Evolutionary conservation across 2,329 filamentous ascomycete genomes (phyloP).

Genomic region (Boeremia lycopersici): DNA sequence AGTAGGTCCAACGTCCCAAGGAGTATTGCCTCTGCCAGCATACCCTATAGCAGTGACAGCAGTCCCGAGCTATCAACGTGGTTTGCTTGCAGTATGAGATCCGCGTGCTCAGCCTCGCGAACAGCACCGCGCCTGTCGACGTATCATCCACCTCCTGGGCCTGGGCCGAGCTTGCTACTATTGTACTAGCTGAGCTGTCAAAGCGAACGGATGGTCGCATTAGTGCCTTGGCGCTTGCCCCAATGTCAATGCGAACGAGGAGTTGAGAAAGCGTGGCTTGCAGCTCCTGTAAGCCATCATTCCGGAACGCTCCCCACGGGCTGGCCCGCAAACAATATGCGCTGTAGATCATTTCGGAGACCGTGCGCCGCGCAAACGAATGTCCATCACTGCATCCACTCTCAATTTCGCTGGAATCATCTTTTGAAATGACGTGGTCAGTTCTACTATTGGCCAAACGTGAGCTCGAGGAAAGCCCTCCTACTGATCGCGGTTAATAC

Average conservation of each 20-base stretch:
- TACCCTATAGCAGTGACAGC: slow-evolving; percentile 25
- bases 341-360: slow-evolving; percentile 12
- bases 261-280: slow-evolving; percentile 19
- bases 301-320: slow-evolving; percentile 8
- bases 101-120: slow-evolving; percentile 27
- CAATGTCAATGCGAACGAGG: slow-evolving; percentile 5
- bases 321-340: slow-evolving; percentile 2
- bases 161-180: slow-evolving; percentile 31
- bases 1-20: slow-evolving; percentile 6
- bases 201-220: slow-evolving; percentile 33
- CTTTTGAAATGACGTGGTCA: not conserved
- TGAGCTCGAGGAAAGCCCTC: not conserved
- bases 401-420: not conserved
- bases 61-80: slow-evolving; percentile 25
- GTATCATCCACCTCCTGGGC: slow-evolving; percentile 21
- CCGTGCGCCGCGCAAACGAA: slow-evolving; percentile 1
- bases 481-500: not conserved
- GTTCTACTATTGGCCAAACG: not conserved
- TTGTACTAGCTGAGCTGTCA: slow-evolving; percentile 39
- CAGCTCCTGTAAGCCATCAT: not conserved
- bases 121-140: slow-evolving; percentile 5
- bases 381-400: not conserved
- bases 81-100: slow-evolving; percentile 23
- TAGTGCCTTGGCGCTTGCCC: slow-evolving; percentile 29
- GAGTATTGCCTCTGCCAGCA: slow-evolving; percentile 16